Evolutionary conservation across 2,329 filamentous ascomycete genomes (phyloP).

Genomic region (Ophiostoma sp.): DNA sequence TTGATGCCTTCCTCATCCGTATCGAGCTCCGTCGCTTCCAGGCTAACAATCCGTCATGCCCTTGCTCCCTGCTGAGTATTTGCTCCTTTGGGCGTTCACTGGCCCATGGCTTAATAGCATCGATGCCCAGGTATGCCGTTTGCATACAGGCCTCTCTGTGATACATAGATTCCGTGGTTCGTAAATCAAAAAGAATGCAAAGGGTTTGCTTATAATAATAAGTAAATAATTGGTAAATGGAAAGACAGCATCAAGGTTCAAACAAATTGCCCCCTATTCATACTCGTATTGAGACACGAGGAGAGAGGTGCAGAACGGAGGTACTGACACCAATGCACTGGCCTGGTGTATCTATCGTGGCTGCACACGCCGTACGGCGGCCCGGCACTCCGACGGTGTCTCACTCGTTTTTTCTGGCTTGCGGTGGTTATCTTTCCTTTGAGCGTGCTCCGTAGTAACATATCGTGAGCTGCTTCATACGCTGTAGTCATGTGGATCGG

Average conservation of each 20-base stretch:
- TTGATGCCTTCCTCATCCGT: slow-evolving; percentile 20
- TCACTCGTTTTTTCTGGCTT: background rate
- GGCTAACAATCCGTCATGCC: background rate
- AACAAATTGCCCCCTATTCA: no score
- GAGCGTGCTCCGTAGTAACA: background rate
- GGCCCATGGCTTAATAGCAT: background rate
- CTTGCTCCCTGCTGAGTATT: background rate
- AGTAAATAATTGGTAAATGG: no score
- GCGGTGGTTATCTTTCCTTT: background rate
- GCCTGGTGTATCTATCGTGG: background rate
- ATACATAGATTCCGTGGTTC: no score
- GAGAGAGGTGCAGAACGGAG: background rate
- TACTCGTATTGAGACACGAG: background rate
- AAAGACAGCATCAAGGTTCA: background rate
- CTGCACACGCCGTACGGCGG: background rate
- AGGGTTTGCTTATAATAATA: no score
- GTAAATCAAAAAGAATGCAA: no score
- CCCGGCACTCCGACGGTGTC: no score
- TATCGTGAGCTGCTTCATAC: no score
- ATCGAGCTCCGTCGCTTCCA: slow-evolving; percentile 13
- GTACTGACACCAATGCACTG: background rate
- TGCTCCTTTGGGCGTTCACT: background rate
- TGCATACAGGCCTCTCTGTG: no score
- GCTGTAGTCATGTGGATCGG: no score
- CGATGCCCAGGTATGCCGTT: no score